Evolutionary conservation across 768 basidiomycete species (phyloP).

Genomic region (Favolaschia claudopus): DNA sequence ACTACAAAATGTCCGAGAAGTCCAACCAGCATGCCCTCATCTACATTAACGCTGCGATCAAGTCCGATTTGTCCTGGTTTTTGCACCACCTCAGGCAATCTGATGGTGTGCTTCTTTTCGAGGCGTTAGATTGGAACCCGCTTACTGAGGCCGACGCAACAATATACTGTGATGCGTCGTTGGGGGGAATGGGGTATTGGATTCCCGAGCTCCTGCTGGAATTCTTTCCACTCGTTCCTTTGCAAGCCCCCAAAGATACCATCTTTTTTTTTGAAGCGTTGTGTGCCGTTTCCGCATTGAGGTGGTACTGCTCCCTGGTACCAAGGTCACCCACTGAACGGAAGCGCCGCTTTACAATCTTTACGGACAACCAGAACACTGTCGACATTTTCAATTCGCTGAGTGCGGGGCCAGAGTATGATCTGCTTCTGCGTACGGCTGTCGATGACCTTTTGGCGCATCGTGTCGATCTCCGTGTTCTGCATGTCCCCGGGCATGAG

Average conservation of each 20-base stretch:
- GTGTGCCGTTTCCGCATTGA: no score
- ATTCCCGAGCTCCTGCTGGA: conserved; percentile 8
- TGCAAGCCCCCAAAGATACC: not conserved
- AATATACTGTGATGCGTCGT: conserved; percentile 33
- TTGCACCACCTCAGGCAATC: no score
- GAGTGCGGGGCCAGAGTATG: conserved; percentile 16
- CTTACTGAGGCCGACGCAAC: no score
- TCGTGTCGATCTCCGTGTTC: conserved; percentile 25
- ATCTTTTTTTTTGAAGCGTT: no score
- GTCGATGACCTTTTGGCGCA: conserved; percentile 14
- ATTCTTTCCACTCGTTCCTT: conserved; percentile 1
- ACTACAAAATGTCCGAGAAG: not conserved
- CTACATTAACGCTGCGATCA: no score
- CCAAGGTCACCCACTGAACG: conserved; percentile 15
- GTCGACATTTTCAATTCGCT: conserved; percentile 33
- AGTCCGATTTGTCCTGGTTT: no score
- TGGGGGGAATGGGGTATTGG: conserved; percentile 29
- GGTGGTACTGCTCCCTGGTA: no score
- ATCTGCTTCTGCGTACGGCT: conserved; percentile 21
- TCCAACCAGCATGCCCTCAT: no score
- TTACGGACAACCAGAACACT: no score
- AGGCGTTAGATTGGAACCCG: no score
- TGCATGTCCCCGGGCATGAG: conserved; percentile 30
- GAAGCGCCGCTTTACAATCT: no score
- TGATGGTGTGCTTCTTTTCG: no score